These are phyloP conservation scores for Nectriaceae sp. DNA, from an alignment of 2,329 filamentous ascomycete species.

Conservation along the genomic window DNA sequence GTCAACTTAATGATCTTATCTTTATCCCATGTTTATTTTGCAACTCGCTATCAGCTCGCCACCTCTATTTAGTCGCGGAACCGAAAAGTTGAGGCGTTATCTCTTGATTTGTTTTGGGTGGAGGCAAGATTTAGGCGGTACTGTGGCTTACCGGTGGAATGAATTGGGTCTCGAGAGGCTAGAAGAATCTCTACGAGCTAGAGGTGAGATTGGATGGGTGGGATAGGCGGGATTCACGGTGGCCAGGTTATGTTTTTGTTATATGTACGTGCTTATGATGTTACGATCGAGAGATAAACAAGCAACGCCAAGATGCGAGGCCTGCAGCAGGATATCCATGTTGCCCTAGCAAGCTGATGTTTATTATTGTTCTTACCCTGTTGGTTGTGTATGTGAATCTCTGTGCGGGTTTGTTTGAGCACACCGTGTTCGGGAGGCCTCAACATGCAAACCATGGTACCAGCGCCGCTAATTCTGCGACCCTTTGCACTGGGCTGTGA, in stretches of 20 bases:
- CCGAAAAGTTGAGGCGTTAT: slow-evolving; percentile 21
- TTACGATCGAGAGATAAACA: slow-evolving; percentile 31
- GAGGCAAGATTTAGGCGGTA: slow-evolving; percentile 12
- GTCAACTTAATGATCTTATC: slow-evolving; percentile 19
- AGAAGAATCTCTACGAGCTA: slow-evolving; percentile 9
- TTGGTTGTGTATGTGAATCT: not conserved
- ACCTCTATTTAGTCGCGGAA: not conserved
- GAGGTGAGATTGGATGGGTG: slow-evolving; percentile 6
- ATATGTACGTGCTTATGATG: slow-evolving; percentile 25
- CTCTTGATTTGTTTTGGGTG: slow-evolving; percentile 9
- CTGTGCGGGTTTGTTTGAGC: not conserved
- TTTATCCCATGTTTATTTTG: slow-evolving; percentile 4
- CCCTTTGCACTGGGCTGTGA: not conserved
- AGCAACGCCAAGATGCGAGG: slow-evolving; percentile 11
- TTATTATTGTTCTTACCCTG: slow-evolving; percentile 7
- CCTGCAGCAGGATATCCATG: slow-evolving; percentile 28
- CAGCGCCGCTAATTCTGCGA: too few species aligned
- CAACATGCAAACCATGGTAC: not conserved
- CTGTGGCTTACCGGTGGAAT: slow-evolving; percentile 13
- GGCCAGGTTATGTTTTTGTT: slow-evolving; percentile 17
- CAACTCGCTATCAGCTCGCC: not conserved
- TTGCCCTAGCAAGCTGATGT: too few species aligned
- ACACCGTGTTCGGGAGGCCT: not conserved
- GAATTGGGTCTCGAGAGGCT: slow-evolving; percentile 8
- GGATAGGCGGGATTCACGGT: slow-evolving; percentile 4